These are phyloP conservation scores for Corymbia calophylla DNA, from an alignment of 441 rosid genomes.

Conservation along the genomic window DNA sequence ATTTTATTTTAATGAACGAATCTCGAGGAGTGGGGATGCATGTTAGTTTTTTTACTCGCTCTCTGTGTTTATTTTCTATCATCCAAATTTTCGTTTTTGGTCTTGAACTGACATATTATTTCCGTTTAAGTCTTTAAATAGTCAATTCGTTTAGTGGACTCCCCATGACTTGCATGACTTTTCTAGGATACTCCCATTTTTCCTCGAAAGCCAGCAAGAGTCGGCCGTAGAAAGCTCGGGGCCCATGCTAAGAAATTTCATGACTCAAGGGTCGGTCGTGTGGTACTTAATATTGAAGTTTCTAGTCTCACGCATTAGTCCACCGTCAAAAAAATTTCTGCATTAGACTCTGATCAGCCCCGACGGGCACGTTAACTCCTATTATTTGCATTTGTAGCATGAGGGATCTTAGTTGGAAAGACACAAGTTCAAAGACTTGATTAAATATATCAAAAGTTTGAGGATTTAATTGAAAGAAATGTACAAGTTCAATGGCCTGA, in stretches of 20 bases:
- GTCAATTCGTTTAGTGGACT: not conserved
- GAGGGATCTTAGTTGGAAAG: not conserved
- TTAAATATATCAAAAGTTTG: not conserved
- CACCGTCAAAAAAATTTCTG: not conserved
- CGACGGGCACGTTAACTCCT: not conserved
- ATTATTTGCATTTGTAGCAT: not conserved
- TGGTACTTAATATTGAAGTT: not conserved
- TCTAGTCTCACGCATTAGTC: not conserved
- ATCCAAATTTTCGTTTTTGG: too few relatives aligned
- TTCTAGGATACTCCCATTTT: not conserved
- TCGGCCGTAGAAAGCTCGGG: not conserved
- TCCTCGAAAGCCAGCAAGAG: not conserved
- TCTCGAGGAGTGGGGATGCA: fast-evolving
- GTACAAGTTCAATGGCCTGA: not conserved
- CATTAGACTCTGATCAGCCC: not conserved
- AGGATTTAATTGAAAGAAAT: not conserved
- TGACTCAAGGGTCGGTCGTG: not conserved
- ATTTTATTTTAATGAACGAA: too few relatives aligned
- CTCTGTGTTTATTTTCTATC: not conserved
- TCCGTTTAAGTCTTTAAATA: not conserved
- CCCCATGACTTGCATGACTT: not conserved
- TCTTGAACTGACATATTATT: too few relatives aligned
- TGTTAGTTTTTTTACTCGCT: not conserved
- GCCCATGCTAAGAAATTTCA: not conserved
- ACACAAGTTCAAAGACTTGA: not conserved